Base-by-base conservation (phyloP, 176 grass and related monocot species). In the Ensete glaucum region DNA sequence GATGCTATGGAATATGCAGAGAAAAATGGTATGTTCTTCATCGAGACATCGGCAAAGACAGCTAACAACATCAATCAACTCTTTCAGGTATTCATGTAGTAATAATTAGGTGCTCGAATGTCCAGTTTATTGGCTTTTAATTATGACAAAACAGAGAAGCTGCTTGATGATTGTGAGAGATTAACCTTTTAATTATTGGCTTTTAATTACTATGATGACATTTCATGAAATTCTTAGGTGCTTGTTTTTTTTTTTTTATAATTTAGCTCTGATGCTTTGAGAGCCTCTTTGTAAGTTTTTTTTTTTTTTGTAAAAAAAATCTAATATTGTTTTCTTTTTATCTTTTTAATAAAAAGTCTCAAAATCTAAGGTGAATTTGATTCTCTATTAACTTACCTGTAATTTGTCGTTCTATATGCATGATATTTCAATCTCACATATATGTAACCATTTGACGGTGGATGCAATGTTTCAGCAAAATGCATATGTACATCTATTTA, bases 61-160 rank as follows among this genome's bases (percentile, higher is more conserved):
- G 77, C 89, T n/a, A 76, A 92, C 77, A 92, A 92, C 69, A 89
- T 96, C 85, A 94, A 91, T 62, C 90, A 91, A 87, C 78, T 94
- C 9, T 96, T 92, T 64, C 89, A 96, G 89, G 92, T 92, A 72
- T 64, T 73, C 15, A 24, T 27, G 52, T 11, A 26, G 11, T 50
- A 13, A 21, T n/a, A 10, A 52, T 9, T 52, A 22, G 29, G 29
- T 29, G 29, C 29, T 3, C 29, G 2, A 29, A 29, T 29, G 29
- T 29, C 29, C 29, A 29, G 29, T 29, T 29, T 29, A 29, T 29
- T 29, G 29, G 29, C 29, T 29, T 29, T 29, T 29, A 29, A 29
- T 29, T 29, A 29, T 29, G 29, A 29, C 29, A 29, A 29, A 29
- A 29, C 29, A 29, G 29, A 29, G 29, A 29, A 43, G 34, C 34